Conservation (phyloP, 495 filamentous ascomycete genomes). For the Amniculicola lignicola region DNA sequence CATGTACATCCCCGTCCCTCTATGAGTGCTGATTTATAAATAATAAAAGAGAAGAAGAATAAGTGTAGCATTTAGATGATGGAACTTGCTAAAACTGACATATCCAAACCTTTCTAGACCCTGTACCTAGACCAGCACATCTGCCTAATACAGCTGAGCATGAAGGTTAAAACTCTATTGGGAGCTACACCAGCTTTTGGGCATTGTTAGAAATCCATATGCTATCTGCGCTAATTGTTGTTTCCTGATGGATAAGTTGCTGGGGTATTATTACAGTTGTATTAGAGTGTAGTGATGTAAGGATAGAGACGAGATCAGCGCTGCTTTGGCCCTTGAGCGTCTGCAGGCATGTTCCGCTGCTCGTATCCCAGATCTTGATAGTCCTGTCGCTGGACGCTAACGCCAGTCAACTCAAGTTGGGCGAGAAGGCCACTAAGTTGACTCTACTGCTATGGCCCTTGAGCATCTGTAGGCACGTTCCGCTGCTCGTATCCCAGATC, state of each 20-base stretch:
- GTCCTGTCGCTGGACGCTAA: slow-evolving; percentile 78
- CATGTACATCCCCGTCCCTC: no score
- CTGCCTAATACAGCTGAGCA: slow-evolving; percentile 4
- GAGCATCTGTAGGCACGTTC: slow-evolving; percentile 69
- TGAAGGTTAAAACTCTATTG: background rate
- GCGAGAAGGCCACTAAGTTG: slow-evolving; percentile 28
- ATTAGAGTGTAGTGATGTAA: background rate
- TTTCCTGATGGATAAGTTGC: background rate
- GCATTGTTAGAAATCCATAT: slow-evolving; percentile 7
- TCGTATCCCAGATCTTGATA: slow-evolving; percentile 86
- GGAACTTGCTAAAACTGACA: no score
- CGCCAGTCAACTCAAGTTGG: slow-evolving; percentile 62
- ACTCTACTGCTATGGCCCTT: slow-evolving; percentile 1
- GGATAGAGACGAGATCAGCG: background rate
- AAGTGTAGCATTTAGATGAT: background rate
- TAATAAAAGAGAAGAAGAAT: background rate
- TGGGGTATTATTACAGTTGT: background rate
- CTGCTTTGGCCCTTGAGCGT: slow-evolving; percentile 9
- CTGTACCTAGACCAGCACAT: background rate
- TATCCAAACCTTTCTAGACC: background rate
- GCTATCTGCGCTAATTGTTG: slow-evolving; percentile 1
- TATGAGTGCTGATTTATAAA: background rate
- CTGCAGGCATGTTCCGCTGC: slow-evolving; percentile 82
- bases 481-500: slow-evolving; percentile 87
- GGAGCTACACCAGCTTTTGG: background rate